Conservation (phyloP, 2,329 filamentous ascomycete species). For the Venturia effusa region DNA sequence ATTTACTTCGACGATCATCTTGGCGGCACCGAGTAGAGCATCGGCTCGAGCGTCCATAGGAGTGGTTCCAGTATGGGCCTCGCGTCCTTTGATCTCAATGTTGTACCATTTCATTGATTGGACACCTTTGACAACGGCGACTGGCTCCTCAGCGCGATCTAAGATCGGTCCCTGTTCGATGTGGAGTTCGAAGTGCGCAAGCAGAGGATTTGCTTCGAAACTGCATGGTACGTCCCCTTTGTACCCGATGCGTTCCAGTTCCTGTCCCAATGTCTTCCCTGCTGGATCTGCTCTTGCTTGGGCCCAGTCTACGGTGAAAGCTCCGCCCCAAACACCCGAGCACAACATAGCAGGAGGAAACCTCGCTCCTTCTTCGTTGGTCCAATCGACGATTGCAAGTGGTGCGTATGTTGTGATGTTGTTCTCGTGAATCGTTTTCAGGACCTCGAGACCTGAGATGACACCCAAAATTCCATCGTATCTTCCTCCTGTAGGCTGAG, state of each 20-base stretch:
- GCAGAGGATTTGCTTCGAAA: slow-evolving; percentile 16
- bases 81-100: slow-evolving; percentile 21
- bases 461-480: slow-evolving; percentile 20
- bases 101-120: slow-evolving; percentile 20
- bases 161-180: slow-evolving; percentile 17
- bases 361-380: slow-evolving; percentile 16
- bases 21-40: slow-evolving; percentile 4
- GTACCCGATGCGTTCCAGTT: slow-evolving; percentile 23
- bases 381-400: slow-evolving; percentile 11
- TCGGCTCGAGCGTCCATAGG: slow-evolving; percentile 9
- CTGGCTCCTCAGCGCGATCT: slow-evolving; percentile 15
- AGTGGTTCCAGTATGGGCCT: slow-evolving; percentile 19
- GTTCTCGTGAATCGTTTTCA: slow-evolving; percentile 26
- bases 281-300: slow-evolving; percentile 19
- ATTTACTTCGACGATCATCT: slow-evolving; percentile 6
- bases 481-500: slow-evolving; percentile 19
- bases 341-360: slow-evolving; percentile 16
- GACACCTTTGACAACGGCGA: slow-evolving; percentile 18
- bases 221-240: slow-evolving; percentile 19
- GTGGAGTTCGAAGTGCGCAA: slow-evolving; percentile 19
- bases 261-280: slow-evolving; percentile 19
- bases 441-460: slow-evolving; percentile 22
- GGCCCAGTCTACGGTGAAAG: slow-evolving; percentile 19
- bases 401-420: slow-evolving; percentile 16
- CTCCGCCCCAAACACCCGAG: slow-evolving; percentile 16